Conservation (phyloP, 345 rosid genomes). For the Gynandropsis gynandra region DNA sequence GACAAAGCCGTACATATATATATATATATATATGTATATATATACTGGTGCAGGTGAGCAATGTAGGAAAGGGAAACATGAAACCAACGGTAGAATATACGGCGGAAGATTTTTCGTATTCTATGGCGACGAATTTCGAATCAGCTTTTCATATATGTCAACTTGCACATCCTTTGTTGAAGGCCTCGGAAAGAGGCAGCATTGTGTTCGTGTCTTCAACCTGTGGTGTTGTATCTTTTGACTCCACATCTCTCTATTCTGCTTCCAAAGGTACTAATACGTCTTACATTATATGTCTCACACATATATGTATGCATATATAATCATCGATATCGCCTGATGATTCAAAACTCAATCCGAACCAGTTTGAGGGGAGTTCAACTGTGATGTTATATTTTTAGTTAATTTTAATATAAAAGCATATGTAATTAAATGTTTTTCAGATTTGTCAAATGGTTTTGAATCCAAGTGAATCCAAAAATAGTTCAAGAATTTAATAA, state of each 20-base stretch:
- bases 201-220: conserved; percentile 14
- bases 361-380: no score
- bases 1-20: no score
- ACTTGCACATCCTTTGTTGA: conserved; percentile 19
- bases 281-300: no score
- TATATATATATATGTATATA: no score
- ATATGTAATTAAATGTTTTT: no score
- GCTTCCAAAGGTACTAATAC: conserved; percentile 21
- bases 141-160: conserved; percentile 10
- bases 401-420: no score
- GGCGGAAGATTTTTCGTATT: conserved; percentile 8
- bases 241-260: conserved; percentile 7
- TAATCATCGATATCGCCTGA: not conserved
- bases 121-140: conserved; percentile 15
- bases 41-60: conserved; percentile 3
- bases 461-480: no score
- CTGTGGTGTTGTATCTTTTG: not conserved
- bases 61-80: conserved; percentile 5
- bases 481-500: no score
- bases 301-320: not conserved
- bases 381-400: no score
- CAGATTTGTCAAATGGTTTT: no score
- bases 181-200: conserved; percentile 16
- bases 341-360: no score
- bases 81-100: conserved; percentile 16